These are phyloP conservation scores for Thalassiosira livingstoniorum DNA, from an alignment of 352 stramenopile species.

Conservation along the genomic window DNA sequence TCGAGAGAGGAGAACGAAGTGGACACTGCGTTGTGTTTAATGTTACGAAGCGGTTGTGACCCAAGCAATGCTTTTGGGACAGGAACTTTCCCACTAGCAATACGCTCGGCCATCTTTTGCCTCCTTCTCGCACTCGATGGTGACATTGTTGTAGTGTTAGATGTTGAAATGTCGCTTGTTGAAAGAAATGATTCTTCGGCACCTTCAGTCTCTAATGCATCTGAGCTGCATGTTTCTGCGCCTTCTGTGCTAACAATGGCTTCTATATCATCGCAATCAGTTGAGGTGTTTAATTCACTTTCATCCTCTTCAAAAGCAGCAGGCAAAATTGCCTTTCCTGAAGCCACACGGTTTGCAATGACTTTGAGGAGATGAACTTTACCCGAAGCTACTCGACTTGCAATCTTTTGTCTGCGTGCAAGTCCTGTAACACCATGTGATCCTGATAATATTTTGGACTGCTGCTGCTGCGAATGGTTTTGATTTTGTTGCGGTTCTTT, in stretches of 20 bases:
- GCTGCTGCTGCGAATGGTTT: background rate
- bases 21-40: background rate
- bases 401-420: conserved; percentile 32
- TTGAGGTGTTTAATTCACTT: background rate
- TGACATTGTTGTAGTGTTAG: background rate
- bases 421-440: conserved; percentile 2
- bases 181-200: too few species aligned
- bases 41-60: background rate
- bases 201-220: too few species aligned
- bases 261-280: background rate
- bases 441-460: background rate
- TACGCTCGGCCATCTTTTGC: background rate
- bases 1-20: background rate
- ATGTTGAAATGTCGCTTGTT: background rate
- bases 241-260: background rate
- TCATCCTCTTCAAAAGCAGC: background rate
- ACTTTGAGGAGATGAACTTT: conserved; percentile 22
- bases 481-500: background rate
- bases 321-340: background rate
- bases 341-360: background rate
- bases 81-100: conserved; percentile 24
- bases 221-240: too few species aligned
- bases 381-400: conserved; percentile 24
- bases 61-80: conserved; percentile 31
- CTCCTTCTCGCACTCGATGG: background rate